Conservation (phyloP, 169 alveolate species). For the Eimeria sp. region DNA sequence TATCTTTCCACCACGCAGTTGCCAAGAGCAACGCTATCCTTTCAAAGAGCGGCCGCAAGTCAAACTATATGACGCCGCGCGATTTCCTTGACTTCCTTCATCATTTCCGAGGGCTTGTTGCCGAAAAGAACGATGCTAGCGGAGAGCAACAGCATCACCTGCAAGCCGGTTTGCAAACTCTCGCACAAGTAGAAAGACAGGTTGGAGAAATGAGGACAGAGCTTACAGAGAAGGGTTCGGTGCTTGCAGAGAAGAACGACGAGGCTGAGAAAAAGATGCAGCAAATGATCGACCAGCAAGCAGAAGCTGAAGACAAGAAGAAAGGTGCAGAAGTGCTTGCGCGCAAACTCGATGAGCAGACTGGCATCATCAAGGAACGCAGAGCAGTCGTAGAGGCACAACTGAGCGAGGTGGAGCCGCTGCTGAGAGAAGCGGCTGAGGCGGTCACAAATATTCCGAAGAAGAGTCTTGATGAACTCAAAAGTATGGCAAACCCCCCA, state of each 20-base stretch:
- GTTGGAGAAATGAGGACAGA: constrained; percentile 95
- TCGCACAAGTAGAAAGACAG: constrained; percentile 95
- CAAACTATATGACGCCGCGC: constrained; percentile 97
- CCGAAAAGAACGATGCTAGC: constrained; percentile 95
- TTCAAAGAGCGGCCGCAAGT: constrained; percentile 92
- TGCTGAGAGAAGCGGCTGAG: constrained; percentile 96
- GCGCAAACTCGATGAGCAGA: constrained; percentile 94
- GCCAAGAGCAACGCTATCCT: constrained; percentile 89
- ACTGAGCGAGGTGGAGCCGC: constrained; percentile 97
- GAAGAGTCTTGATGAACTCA: constrained; percentile 93
- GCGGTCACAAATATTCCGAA: constrained; percentile 96
- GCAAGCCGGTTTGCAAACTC: constrained; percentile 97
- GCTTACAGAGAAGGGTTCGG: constrained; percentile 94
- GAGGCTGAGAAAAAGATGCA: constrained; percentile 97
- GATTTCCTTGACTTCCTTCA: constrained; percentile 98
- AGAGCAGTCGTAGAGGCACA: constrained; percentile 94
- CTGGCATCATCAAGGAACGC: constrained; percentile 93
- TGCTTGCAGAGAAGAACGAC: constrained; percentile 95
- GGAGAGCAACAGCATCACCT: constrained; percentile 96
- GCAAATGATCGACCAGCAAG: constrained; percentile 96
- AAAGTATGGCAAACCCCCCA: constrained; percentile 97
- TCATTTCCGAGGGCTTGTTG: constrained; percentile 95
- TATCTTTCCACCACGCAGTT: constrained; percentile 92
- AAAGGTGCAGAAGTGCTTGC: constrained; percentile 94
- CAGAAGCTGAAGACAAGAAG: constrained; percentile 97